phyloP scores from a whole-genome alignment of 2,329 filamentous ascomycete species.

The Paracorniculantispora psalliotae region DNA sequence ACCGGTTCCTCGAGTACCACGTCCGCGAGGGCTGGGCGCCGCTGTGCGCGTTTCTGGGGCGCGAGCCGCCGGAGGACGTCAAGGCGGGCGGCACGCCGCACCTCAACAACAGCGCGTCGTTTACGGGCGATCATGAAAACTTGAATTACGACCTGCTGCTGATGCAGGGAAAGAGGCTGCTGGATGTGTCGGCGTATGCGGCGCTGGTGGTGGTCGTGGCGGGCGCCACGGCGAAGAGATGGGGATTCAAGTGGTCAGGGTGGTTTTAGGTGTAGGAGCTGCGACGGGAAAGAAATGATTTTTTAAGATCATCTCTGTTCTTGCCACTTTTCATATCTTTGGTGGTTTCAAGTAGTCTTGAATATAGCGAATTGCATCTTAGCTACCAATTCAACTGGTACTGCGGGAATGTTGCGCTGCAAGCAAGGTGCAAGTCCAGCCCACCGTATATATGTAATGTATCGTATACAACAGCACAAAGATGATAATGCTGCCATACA shows the following conservation, averaged over 20 bases:
- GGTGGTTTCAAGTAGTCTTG: too few species aligned
- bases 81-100: not conserved
- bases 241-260: not conserved
- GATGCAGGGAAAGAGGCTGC: not conserved
- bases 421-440: too few species aligned
- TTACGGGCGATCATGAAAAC: not conserved
- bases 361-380: too few species aligned
- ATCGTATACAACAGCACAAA: not conserved
- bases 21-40: slow-evolving; percentile 9
- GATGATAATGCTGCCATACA: not conserved
- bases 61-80: not conserved
- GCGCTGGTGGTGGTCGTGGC: not conserved
- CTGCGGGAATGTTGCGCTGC: too few species aligned
- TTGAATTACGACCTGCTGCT: not conserved
- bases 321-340: too few species aligned
- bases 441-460: not conserved
- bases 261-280: too few species aligned
- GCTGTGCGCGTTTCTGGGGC: slow-evolving; percentile 9
- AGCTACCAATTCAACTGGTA: too few species aligned
- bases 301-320: too few species aligned
- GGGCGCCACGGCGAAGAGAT: slow-evolving; percentile 5
- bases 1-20: slow-evolving; percentile 14
- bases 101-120: not conserved
- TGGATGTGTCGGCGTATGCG: slow-evolving; percentile 9
- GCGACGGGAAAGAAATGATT: too few species aligned